Conservation (phyloP, 2,329 filamentous ascomycete species). For the Aspergillus ruber region DNA sequence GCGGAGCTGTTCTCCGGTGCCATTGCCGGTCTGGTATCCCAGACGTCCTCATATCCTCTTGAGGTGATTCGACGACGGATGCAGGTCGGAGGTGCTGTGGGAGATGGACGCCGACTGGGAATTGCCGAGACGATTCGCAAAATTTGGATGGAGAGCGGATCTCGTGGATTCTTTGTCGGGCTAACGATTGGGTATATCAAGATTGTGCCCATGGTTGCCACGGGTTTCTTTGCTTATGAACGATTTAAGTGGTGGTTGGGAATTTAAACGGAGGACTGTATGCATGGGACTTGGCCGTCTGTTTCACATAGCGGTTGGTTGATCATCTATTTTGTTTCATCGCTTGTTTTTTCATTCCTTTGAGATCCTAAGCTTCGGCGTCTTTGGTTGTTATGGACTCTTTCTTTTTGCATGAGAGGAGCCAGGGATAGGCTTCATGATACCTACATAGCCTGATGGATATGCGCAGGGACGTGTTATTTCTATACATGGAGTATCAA, state of each 20-base stretch:
- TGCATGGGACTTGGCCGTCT: neutral
- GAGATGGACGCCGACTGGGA: slow-evolving; percentile 72
- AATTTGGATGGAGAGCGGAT: slow-evolving; percentile 70
- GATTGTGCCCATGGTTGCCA: slow-evolving; percentile 80
- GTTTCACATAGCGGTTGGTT: neutral
- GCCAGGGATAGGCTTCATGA: slow-evolving; percentile 1
- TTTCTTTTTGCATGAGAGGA: slow-evolving; percentile 10
- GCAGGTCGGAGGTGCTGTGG: slow-evolving; percentile 93
- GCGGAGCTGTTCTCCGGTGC: slow-evolving; percentile 82
- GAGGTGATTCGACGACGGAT: slow-evolving; percentile 89
- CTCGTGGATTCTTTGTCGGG: slow-evolving; percentile 83
- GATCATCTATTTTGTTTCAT: neutral
- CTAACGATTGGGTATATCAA: slow-evolving; percentile 94
- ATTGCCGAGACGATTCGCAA: slow-evolving; percentile 71
- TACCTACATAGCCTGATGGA: slow-evolving; percentile 10
- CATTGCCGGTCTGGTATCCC: slow-evolving; percentile 77
- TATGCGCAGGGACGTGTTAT: neutral
- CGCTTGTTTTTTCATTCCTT: slow-evolving; percentile 3
- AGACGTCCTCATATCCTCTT: slow-evolving; percentile 87
- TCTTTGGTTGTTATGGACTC: slow-evolving; percentile 14
- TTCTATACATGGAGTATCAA: neutral
- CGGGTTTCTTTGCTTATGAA: slow-evolving; percentile 63
- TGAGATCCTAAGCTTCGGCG: slow-evolving; percentile 6
- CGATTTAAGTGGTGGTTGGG: slow-evolving; percentile 58
- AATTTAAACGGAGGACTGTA: slow-evolving; percentile 44